These are phyloP conservation scores for Inonotus obliquus DNA, from an alignment of 1,284 basidiomycete genomes.

Conservation along the genomic window DNA sequence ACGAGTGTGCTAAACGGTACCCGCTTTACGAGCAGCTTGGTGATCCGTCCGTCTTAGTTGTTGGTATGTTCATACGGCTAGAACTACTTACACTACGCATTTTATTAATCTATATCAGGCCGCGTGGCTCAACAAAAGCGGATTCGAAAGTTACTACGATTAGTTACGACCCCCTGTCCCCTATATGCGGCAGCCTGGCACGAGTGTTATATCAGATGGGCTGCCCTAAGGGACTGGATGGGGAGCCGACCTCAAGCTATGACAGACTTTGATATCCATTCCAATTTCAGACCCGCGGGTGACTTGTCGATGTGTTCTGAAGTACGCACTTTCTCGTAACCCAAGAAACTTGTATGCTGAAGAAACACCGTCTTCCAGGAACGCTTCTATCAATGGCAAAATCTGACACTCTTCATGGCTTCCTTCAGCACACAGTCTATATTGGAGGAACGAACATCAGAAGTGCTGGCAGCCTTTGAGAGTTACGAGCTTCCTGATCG, in stretches of 20 bases:
- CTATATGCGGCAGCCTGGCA: constrained; percentile 76
- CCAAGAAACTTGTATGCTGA: not conserved
- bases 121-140: constrained; percentile 79
- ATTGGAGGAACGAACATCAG: constrained; percentile 44
- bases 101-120: constrained; percentile 31
- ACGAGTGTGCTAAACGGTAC: constrained; percentile 44
- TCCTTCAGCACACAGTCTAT: constrained; percentile 70
- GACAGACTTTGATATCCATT: constrained; percentile 11
- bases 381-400: constrained; percentile 81
- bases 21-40: constrained; percentile 74
- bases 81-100: not conserved
- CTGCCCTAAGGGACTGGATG: constrained; percentile 46
- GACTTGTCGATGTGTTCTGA: constrained; percentile 35
- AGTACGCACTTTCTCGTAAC: constrained; percentile 28
- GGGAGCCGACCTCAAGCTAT: constrained; percentile 24
- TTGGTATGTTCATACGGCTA: constrained; percentile 45
- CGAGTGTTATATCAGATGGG: constrained; percentile 73
- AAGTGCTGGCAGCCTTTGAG: constrained; percentile 54
- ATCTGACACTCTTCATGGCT: constrained; percentile 77
- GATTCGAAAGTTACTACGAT: constrained; percentile 64
- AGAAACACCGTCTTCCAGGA: constrained; percentile 42
- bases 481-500: constrained; percentile 62
- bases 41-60: constrained; percentile 61
- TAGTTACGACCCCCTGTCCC: constrained; percentile 57
- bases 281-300: constrained; percentile 24